Evolutionary conservation across 1,139 yeast species (phyloP), one percentile per base, ranked within the genome.

Genomic region (Nakaseomyces kungkrabaensis): DNA sequence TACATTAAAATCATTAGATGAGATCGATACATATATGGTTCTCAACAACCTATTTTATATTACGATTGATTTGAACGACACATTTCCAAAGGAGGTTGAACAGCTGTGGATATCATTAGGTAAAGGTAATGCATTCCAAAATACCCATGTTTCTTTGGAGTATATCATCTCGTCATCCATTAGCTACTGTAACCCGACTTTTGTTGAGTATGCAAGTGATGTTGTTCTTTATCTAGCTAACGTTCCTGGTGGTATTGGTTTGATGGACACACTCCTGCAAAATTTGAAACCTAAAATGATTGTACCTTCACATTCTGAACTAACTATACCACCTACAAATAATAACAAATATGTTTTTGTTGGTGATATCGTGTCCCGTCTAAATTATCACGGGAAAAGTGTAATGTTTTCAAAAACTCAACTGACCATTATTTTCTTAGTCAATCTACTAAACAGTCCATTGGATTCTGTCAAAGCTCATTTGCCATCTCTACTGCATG

Each of bases 101-200:
- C 95, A 95, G 0, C 68, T 92, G 37, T 94, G 99, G 99, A 88
- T 86, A 4, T 94, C 97, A 0, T 72, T 92, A 37, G 96, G 95
- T 1, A 80, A 80, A 49, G 84, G 83, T 4, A 72, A 74, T n/a
- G 77, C 78, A 37, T 75, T 81, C 9, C 75, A 74, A 9, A 90
- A 92, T 60, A 82, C 84, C 37, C 82, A 82, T 51, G 80, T 79
- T 7, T 85, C 89, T 22, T 68, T 87, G 59, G 86, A 82, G 45
- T 92, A 80, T 60, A 72, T 89, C 38, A 73, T 88, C 47, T 74
- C 73, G 33, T 79, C 82, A 44, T 83, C 96, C 43, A 71, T 90
- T 50, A 81, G 81, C 44, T 74, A 85, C 50, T 79, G 86, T 54
- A 87, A 83, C 57, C 79, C 94, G 0, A 68, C 73, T 1, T 85